phyloP scores from a whole-genome alignment of 352 stramenopile genomes.

The Globisporangium splendens region DNA sequence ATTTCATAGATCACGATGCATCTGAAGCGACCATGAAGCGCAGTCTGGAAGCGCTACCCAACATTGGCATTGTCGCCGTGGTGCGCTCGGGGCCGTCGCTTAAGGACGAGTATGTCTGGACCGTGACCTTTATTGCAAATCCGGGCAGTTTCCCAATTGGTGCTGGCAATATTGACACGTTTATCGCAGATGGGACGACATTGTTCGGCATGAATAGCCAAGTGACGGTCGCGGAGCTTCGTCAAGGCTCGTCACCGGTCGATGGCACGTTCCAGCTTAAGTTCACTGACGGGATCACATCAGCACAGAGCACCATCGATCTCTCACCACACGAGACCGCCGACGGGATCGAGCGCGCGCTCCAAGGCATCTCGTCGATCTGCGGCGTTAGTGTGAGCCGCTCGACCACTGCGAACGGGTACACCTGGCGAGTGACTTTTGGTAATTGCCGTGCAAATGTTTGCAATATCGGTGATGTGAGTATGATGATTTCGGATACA shows the following conservation, averaged over 20 bases:
- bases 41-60: conserved; percentile 91
- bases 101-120: conserved; percentile 92
- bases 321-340: conserved; percentile 57
- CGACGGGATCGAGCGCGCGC: conserved; percentile 33
- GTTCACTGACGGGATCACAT: conserved; percentile 26
- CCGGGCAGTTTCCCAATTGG: conserved; percentile 90
- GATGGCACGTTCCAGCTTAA: conserved; percentile 61
- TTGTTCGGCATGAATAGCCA: conserved; percentile 45
- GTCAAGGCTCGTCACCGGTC: conserved; percentile 51
- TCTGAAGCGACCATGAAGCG: conserved; percentile 91
- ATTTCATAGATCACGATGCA: conserved; percentile 89
- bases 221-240: conserved; percentile 25
- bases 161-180: conserved; percentile 49
- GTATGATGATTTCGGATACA: conserved; percentile 37
- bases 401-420: conserved; percentile 58
- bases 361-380: conserved; percentile 48
- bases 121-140: conserved; percentile 91
- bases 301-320: conserved; percentile 32
- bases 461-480: conserved; percentile 91
- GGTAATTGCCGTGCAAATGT: conserved; percentile 76
- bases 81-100: conserved; percentile 75
- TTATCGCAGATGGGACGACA: conserved; percentile 34
- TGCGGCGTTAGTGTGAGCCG: conserved; percentile 64
- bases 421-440: conserved; percentile 92
- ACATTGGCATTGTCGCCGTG: conserved; percentile 90